Conservation (phyloP, 2,329 filamentous ascomycete species). For the Alternaria sp. region DNA sequence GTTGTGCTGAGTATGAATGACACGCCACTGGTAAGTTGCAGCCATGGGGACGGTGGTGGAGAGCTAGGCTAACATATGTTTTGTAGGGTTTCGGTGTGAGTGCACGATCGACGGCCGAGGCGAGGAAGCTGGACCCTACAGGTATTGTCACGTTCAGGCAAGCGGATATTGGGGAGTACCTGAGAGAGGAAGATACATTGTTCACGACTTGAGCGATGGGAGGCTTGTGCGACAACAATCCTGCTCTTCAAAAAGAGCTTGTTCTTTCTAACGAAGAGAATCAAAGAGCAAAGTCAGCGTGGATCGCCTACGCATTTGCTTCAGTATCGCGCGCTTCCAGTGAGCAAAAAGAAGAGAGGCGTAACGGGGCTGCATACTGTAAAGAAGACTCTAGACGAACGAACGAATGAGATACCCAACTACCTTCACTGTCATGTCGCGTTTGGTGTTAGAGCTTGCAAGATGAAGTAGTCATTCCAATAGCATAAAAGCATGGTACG, state of each 20-base stretch:
- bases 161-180: slow-evolving; percentile 92
- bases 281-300: slow-evolving; percentile 1
- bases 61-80: slow-evolving; percentile 7
- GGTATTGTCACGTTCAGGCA: slow-evolving; percentile 90
- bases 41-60: background rate
- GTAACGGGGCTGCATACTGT: background rate
- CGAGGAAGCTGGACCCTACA: slow-evolving; percentile 85
- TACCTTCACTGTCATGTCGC: background rate
- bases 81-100: slow-evolving; percentile 89
- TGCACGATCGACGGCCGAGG: slow-evolving; percentile 84
- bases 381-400: slow-evolving; percentile 6
- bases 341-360: background rate
- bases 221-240: background rate
- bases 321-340: background rate
- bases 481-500: background rate
- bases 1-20: slow-evolving; percentile 93
- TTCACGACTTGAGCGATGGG: slow-evolving; percentile 60
- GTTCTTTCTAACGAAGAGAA: background rate
- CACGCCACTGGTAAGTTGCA: slow-evolving; percentile 68
- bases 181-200: slow-evolving; percentile 78
- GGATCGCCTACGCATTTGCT: background rate
- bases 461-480: background rate
- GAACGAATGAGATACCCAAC: slow-evolving; percentile 16
- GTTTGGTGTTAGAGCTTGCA: background rate
- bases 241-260: slow-evolving; percentile 5